Evolutionary conservation across 495 filamentous ascomycete species (phyloP).

Genomic region (Lasiosphaeris hirsuta): DNA sequence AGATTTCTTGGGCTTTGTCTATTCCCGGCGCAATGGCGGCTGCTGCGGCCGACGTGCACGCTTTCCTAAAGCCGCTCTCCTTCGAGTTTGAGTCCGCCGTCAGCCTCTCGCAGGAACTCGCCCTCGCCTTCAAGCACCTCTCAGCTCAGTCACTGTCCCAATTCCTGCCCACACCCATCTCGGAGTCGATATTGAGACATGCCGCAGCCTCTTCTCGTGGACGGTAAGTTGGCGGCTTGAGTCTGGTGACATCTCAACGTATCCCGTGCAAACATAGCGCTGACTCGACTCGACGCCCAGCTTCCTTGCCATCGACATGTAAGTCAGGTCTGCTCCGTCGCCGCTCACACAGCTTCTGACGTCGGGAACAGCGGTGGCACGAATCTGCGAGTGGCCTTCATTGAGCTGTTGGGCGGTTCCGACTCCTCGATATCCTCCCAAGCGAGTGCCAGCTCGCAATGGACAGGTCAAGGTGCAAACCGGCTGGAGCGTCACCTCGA

Average conservation of each 20-base stretch:
- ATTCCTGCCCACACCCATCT: constrained; percentile 78
- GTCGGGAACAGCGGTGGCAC: constrained; percentile 57
- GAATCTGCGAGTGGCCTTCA: constrained; percentile 75
- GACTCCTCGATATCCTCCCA: constrained; percentile 14
- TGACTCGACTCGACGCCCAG: constrained; percentile 33
- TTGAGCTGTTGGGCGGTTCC: constrained; percentile 59
- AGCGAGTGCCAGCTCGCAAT: neutral
- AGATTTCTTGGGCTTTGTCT: too few species aligned
- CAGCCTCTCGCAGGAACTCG: constrained; percentile 59
- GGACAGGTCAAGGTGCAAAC: neutral
- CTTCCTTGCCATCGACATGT: constrained; percentile 76
- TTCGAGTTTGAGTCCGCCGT: constrained; percentile 49
- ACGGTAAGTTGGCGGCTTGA: constrained; percentile 36
- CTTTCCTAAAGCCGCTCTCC: constrained; percentile 44
- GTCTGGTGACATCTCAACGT: neutral
- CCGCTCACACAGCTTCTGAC: constrained; percentile 10
- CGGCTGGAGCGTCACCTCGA: constrained; percentile 53
- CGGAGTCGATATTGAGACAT: constrained; percentile 57
- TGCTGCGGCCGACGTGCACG: constrained; percentile 21
- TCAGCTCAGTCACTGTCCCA: constrained; percentile 65
- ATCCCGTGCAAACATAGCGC: neutral
- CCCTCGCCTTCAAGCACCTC: constrained; percentile 57
- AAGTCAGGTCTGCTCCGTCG: constrained; percentile 18
- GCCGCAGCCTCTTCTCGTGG: constrained; percentile 57
- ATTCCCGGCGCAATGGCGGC: neutral